Conservation (phyloP, 2,329 filamentous ascomycete species). For the Fusarium sp. region DNA sequence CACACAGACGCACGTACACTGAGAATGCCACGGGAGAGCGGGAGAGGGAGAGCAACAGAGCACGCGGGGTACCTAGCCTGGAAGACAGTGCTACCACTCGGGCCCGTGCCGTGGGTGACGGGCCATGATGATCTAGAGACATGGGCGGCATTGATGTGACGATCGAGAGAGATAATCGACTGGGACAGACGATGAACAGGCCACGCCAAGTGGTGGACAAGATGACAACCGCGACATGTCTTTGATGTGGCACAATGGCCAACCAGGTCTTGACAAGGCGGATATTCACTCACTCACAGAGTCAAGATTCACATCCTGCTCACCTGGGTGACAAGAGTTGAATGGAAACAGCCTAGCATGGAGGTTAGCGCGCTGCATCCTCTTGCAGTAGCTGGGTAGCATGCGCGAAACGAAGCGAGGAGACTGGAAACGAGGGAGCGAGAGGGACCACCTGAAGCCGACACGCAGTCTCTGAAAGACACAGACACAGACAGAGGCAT, state of each 20-base stretch:
- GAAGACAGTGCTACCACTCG: constrained; percentile 19
- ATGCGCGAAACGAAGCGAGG: constrained; percentile 26
- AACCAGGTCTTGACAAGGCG: constrained; percentile 12
- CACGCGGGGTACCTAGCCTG: constrained; percentile 27
- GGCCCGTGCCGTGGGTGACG: constrained; percentile 21
- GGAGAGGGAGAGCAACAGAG: constrained; percentile 7
- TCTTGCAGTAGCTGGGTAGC: constrained; percentile 42
- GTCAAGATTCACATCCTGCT: not conserved
- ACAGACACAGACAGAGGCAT: not conserved
- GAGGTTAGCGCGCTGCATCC: constrained; percentile 39
- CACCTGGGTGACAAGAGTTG: not conserved
- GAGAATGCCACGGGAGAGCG: constrained; percentile 26
- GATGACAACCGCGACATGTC: not conserved
- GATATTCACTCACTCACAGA: not conserved
- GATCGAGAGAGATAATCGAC: constrained; percentile 23
- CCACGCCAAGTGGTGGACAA: constrained; percentile 14
- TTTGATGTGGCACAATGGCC: not conserved
- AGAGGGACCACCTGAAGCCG: constrained; percentile 20
- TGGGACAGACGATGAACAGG: constrained; percentile 17
- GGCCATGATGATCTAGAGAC: constrained; percentile 19
- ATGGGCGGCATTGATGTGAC: constrained; percentile 9
- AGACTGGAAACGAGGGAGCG: constrained; percentile 20
- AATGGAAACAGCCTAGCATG: constrained; percentile 24
- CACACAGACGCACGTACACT: not conserved
- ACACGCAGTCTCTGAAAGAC: constrained; percentile 5